Evolutionary conservation across 1,284 basidiomycete species (phyloP), one percentile per base, ranked within the genome.

Genomic region (Paramarasmius palmivorus): DNA sequence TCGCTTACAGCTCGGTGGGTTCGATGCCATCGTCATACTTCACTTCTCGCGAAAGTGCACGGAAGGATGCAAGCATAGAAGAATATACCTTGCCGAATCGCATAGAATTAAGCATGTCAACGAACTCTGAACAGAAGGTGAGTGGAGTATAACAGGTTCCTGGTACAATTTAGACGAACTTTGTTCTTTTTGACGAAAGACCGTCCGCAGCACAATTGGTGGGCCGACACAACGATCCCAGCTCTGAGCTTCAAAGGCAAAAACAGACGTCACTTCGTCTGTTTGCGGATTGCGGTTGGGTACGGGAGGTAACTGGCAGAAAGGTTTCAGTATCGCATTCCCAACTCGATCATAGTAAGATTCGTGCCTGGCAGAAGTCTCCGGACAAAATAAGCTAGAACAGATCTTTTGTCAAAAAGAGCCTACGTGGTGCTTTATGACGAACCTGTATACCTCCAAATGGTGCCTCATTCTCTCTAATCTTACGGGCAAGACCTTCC

Each of bases 301-400:
- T 7, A 98, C 93, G 0, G 95, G 95, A 1, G 95, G 95, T 2
- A 98, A 80, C 71, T 98, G 95, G 71, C 90, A 95, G n/a, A n/a
- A n/a, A n/a, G n/a, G n/a, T n/a, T n/a, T n/a, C n/a, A n/a, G n/a
- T n/a, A n/a, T n/a, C n/a, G n/a, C n/a, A n/a, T n/a, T n/a, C n/a
- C n/a, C n/a, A n/a, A n/a, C n/a, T n/a, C n/a, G n/a, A n/a, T n/a
- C n/a, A n/a, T n/a, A n/a, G n/a, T n/a, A n/a, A n/a, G n/a, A n/a
- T n/a, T n/a, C n/a, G n/a, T n/a, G n/a, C n/a, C n/a, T n/a, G n/a
- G n/a, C n/a, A n/a, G 70, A 96, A 95, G 69, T 97, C 94, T 14
- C 94, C 93, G 6, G 90, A 93, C 40, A 94, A 76, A 50, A 97
- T 76, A 42, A 98, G 74, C 85, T 88, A 19, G 39, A 44, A 26